Conservation (phyloP, 2,329 filamentous ascomycete genomes). For the Colletotrichum agaves region DNA sequence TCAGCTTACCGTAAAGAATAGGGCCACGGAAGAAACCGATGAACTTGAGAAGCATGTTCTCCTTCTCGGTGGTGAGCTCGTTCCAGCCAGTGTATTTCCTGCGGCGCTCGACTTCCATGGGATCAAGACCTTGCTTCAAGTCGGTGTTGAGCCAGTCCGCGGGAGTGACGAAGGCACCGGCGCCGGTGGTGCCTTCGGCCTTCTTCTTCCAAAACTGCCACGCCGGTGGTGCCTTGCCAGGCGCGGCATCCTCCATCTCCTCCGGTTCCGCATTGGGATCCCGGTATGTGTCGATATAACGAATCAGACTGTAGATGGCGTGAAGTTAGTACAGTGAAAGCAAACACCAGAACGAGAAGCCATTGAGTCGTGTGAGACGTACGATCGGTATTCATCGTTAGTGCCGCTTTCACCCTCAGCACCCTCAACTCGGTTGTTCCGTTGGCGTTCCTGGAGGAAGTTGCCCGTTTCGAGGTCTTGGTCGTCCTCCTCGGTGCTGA, state of each 20-base stretch:
- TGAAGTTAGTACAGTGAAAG: not conserved
- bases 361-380: slow-evolving; percentile 18
- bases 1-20: slow-evolving; percentile 77
- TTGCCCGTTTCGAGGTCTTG: slow-evolving; percentile 38
- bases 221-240: slow-evolving; percentile 45
- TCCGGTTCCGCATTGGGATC: slow-evolving; percentile 46
- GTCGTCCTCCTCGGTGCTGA: slow-evolving; percentile 35
- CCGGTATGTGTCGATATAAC: slow-evolving; percentile 52
- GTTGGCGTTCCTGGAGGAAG: slow-evolving; percentile 37
- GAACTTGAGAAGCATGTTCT: slow-evolving; percentile 80
- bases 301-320: slow-evolving; percentile 32
- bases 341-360: not conserved
- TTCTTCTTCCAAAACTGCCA: slow-evolving; percentile 50
- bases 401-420: slow-evolving; percentile 29
- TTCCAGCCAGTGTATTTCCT: slow-evolving; percentile 76
- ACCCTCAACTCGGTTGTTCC: slow-evolving; percentile 36
- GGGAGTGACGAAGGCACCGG: slow-evolving; percentile 59
- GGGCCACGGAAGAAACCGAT: slow-evolving; percentile 80
- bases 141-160: slow-evolving; percentile 78
- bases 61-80: slow-evolving; percentile 78
- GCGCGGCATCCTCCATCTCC: slow-evolving; percentile 44
- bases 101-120: slow-evolving; percentile 69
- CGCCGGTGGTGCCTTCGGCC: slow-evolving; percentile 40
- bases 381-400: slow-evolving; percentile 37
- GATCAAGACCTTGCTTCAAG: slow-evolving; percentile 70